These are phyloP conservation scores for Candida coquimbonensis DNA, from an alignment of 805 yeast species.

Conservation along the genomic window DNA sequence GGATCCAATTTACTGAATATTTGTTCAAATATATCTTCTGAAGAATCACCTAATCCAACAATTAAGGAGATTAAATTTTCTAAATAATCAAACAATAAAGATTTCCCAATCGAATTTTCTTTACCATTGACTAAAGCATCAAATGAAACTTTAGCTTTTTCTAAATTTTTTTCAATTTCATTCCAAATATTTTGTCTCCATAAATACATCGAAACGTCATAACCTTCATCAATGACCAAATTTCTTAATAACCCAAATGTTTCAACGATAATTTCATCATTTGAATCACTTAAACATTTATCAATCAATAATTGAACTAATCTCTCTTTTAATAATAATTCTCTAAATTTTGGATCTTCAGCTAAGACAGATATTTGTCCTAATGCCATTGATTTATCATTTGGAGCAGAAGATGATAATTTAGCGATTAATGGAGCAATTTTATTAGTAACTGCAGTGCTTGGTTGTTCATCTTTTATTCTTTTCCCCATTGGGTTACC, in stretches of 20 bases:
- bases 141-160: slow-evolving; percentile 44
- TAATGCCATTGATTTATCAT: slow-evolving; percentile 73
- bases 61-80: slow-evolving; percentile 69
- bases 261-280: slow-evolving; percentile 73
- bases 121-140: slow-evolving; percentile 27
- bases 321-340: slow-evolving; percentile 60
- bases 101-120: slow-evolving; percentile 30
- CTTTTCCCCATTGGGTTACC: slow-evolving; percentile 27
- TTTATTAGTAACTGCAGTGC: slow-evolving; percentile 44
- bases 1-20: slow-evolving; percentile 24
- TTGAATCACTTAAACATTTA: slow-evolving; percentile 55
- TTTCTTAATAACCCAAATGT: slow-evolving; percentile 77
- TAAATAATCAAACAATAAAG: slow-evolving; percentile 53
- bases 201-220: slow-evolving; percentile 64
- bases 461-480: slow-evolving; percentile 33
- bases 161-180: slow-evolving; percentile 43
- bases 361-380: slow-evolving; percentile 64
- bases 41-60: slow-evolving; percentile 57
- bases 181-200: slow-evolving; percentile 80
- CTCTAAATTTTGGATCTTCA: slow-evolving; percentile 61
- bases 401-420: slow-evolving; percentile 52
- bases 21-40: slow-evolving; percentile 50
- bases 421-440: slow-evolving; percentile 64
- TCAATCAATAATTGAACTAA: slow-evolving; percentile 58
- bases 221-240: slow-evolving; percentile 79